Percentiles rank a stretch among this genome's conserved stretches.
phyloP scores from a whole-genome alignment of 208 protist genomes.

The Leishmania turanica region DNA sequence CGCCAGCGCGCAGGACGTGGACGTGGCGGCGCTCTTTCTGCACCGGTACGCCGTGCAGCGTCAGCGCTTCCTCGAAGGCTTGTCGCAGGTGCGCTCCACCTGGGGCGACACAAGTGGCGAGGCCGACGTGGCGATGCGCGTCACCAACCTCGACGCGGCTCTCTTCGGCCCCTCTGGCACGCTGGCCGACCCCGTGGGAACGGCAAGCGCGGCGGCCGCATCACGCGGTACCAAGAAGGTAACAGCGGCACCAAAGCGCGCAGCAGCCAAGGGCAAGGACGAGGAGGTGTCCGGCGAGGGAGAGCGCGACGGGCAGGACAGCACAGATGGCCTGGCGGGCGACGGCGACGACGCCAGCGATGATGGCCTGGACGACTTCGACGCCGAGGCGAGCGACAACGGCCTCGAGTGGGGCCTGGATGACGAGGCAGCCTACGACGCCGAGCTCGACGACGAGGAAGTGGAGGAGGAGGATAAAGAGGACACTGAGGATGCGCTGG shows the following conservation, averaged over 20 bases:
- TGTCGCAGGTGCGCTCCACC: conserved; percentile 83
- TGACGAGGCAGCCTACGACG: conserved; percentile 63
- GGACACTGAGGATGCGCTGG: conserved; percentile 46
- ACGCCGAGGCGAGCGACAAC: conserved; percentile 47
- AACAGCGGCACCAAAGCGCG: not conserved
- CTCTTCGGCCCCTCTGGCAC: conserved; percentile 82
- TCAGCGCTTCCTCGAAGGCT: conserved; percentile 80
- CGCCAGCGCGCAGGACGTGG: conserved; percentile 79
- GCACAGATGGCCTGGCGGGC: not conserved
- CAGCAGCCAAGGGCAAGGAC: conserved; percentile 20
- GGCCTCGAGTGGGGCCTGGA: conserved; percentile 79
- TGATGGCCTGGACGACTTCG: conserved; percentile 36
- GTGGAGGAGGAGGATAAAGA: conserved; percentile 33
- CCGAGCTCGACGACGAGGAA: conserved; percentile 38
- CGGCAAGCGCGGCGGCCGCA: not conserved
- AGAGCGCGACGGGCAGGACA: conserved; percentile 7
- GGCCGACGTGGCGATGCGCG: conserved; percentile 74
- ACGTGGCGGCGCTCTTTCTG: conserved; percentile 85
- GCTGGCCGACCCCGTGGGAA: conserved; percentile 32
- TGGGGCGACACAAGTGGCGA: conserved; percentile 86
- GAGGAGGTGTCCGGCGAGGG: conserved; percentile 37
- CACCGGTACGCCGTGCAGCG: conserved; percentile 92
- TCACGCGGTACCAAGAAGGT: conserved; percentile 1
- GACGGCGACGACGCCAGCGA: not conserved
- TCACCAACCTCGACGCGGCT: conserved; percentile 65